phyloP scores from a whole-genome alignment of 2,329 filamentous ascomycete genomes.

The Calonectria ilicicola region DNA sequence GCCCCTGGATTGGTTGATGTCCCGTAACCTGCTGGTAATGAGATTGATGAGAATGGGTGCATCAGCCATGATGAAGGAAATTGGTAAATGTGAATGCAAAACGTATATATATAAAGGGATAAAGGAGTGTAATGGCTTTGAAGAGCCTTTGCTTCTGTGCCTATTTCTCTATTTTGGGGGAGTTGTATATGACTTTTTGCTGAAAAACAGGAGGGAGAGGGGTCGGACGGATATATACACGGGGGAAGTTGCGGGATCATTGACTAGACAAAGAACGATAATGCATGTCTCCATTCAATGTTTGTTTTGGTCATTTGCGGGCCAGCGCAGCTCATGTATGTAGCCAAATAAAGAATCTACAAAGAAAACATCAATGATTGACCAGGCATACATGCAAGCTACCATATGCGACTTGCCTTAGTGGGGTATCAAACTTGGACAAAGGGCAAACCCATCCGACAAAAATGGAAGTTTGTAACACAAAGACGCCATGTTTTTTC shows the following conservation, averaged over 20 bases:
- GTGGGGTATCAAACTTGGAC: background rate
- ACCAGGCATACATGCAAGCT: background rate
- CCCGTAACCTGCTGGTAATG: background rate
- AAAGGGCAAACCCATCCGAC: background rate
- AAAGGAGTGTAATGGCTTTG: background rate
- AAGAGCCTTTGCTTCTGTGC: too few relatives aligned
- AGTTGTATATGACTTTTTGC: background rate
- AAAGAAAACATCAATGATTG: background rate
- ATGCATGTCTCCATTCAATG: too few relatives aligned
- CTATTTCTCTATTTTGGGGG: background rate
- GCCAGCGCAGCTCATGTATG: background rate
- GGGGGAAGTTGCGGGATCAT: background rate
- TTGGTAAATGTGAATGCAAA: background rate
- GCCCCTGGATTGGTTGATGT: background rate
- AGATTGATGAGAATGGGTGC: background rate
- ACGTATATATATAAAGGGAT: background rate
- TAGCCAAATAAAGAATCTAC: too few relatives aligned
- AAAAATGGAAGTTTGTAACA: too few relatives aligned
- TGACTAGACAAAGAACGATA: background rate
- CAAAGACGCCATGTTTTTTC: too few relatives aligned
- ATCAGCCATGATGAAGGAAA: background rate
- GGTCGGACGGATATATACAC: background rate
- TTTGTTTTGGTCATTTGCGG: background rate
- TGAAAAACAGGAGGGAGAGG: background rate
- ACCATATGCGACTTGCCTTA: background rate